These are phyloP conservation scores for Microcos paniculata DNA, from an alignment of 345 rosid species.

Conservation along the genomic window DNA sequence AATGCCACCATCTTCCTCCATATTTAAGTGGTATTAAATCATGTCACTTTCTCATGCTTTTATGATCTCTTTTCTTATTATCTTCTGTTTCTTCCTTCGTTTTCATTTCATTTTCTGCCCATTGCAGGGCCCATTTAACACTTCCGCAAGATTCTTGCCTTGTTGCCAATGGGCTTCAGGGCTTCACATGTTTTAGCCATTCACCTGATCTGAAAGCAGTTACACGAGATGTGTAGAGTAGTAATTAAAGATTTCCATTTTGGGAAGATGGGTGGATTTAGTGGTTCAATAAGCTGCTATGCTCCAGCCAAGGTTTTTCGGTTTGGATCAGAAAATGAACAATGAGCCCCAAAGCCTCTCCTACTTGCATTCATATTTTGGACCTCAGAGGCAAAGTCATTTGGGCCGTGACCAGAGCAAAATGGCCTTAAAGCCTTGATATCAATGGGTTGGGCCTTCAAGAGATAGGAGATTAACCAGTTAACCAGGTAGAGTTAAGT, in stretches of 20 bases:
- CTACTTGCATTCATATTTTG: too few species aligned
- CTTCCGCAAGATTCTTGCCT: conserved; percentile 17
- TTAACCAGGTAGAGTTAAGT: neutral
- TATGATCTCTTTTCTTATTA: neutral
- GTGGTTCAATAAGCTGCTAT: neutral
- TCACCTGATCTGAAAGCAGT: neutral
- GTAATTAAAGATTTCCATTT: neutral
- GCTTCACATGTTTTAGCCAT: conserved; percentile 22
- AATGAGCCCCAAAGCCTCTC: too few species aligned
- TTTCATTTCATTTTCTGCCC: neutral
- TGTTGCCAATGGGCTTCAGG: conserved; percentile 9
- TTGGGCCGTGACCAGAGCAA: too few species aligned
- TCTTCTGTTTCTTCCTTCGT: neutral
- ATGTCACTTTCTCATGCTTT: conserved; percentile 19
- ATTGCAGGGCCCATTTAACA: neutral
- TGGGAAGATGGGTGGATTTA: neutral
- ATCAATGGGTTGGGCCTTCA: neutral
- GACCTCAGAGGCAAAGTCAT: too few species aligned
- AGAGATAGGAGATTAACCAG: neutral
- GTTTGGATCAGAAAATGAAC: too few species aligned
- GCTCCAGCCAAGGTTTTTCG: too few species aligned
- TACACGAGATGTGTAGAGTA: conserved; percentile 14
- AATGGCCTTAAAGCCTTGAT: too few species aligned
- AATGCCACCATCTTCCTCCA: conserved; percentile 23
- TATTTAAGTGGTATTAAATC: conserved; percentile 20